Evolutionary conservation across 1,284 basidiomycete species (phyloP).

Genomic region (Pholiota adiposa): DNA sequence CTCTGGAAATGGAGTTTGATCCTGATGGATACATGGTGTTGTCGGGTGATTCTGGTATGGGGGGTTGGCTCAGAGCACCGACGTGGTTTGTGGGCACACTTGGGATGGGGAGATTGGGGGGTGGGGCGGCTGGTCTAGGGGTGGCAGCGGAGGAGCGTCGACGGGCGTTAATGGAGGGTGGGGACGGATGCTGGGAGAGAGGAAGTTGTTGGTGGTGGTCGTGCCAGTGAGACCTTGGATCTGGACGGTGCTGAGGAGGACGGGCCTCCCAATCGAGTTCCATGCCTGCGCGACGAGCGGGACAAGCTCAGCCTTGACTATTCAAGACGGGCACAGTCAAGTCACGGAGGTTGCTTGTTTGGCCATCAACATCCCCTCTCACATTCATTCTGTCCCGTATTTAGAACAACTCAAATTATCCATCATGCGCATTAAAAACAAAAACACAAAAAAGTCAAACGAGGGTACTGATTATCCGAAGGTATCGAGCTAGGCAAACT

Average conservation of each 20-base stretch:
- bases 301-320: conserved; percentile 15
- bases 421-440: conserved; percentile 3
- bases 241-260: conserved; percentile 34
- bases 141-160: conserved; percentile 71
- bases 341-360: conserved; percentile 20
- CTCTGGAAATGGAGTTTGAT: conserved; percentile 17
- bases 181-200: conserved; percentile 34
- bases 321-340: conserved; percentile 13
- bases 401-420: conserved; percentile 14
- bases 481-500: conserved; percentile 27
- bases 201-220: conserved; percentile 36
- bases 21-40: conserved; percentile 28
- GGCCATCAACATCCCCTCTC: conserved; percentile 22
- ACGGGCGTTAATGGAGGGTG: conserved; percentile 42
- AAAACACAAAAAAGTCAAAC: conserved; percentile 15
- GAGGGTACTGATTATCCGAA: conserved; percentile 33
- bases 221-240: conserved; percentile 53
- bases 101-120: conserved; percentile 75
- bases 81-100: conserved; percentile 45
- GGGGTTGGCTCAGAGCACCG: conserved; percentile 15
- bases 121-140: conserved; percentile 67
- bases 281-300: conserved; percentile 39
- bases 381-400: conserved; percentile 7
- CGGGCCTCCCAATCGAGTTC: conserved; percentile 56
- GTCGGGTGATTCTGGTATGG: conserved; percentile 25